Percentiles rank a stretch among this genome's conserved stretches.
These are phyloP conservation scores for Coprinopsis cinerea DNA, from an alignment of 768 basidiomycete species.

Conservation along the genomic window DNA sequence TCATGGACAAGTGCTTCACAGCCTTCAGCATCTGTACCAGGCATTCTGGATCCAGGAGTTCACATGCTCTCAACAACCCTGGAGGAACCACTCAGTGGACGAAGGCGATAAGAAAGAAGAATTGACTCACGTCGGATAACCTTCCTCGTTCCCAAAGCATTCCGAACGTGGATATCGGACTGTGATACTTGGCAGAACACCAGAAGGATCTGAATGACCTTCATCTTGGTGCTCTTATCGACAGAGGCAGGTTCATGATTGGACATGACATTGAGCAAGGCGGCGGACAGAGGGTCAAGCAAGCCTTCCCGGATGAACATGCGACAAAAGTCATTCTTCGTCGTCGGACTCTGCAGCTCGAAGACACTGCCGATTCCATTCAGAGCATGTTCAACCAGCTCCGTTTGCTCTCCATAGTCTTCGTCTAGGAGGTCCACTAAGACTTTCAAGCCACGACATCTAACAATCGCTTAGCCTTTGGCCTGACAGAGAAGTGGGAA, in stretches of 20 bases:
- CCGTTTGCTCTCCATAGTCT: constrained; percentile 87
- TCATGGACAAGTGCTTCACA: constrained; percentile 95
- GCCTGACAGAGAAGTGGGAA: not conserved
- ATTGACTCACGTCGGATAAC: constrained; percentile 73
- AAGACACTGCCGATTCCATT: constrained; percentile 95
- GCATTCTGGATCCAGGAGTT: constrained; percentile 80
- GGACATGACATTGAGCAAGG: constrained; percentile 81
- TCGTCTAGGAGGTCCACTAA: constrained; percentile 96
- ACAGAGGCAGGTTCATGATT: constrained; percentile 38
- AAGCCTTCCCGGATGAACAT: constrained; percentile 98
- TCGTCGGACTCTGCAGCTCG: constrained; percentile 92
- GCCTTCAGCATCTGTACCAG: constrained; percentile 89
- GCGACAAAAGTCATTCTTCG: constrained; percentile 96
- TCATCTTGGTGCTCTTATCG: constrained; percentile 53
- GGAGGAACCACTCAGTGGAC: constrained; percentile 3
- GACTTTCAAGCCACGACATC: constrained; percentile 91
- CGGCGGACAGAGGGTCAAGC: constrained; percentile 86
- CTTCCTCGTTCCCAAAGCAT: constrained; percentile 85
- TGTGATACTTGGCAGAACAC: constrained; percentile 98
- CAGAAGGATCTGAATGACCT: constrained; percentile 83
- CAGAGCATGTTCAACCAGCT: constrained; percentile 87
- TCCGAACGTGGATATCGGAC: constrained; percentile 87
- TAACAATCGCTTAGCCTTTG: constrained; percentile 21
- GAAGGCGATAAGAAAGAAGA: constrained; percentile 11
- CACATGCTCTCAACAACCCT: constrained; percentile 87